phyloP scores from a whole-genome alignment of 495 filamentous ascomycete species.

The Penicillium antarcticum region DNA sequence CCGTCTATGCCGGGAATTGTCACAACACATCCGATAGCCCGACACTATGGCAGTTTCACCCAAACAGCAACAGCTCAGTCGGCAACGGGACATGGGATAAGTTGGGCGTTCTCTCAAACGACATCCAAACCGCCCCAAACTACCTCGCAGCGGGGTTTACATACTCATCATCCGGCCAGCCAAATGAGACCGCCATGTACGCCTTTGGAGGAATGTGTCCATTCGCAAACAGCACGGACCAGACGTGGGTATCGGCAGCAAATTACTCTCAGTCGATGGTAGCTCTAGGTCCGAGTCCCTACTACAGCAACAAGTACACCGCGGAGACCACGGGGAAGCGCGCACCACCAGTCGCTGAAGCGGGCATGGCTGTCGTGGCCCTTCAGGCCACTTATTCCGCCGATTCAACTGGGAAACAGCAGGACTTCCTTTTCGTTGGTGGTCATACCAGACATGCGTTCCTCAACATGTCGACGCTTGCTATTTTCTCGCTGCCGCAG shows the following conservation, averaged over 20 bases:
- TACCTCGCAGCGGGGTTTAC: constrained; percentile 64
- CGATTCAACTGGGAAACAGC: constrained; percentile 52
- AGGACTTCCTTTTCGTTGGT: constrained; percentile 76
- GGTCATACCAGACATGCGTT: constrained; percentile 83
- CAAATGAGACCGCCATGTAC: constrained; percentile 54
- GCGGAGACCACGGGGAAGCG: constrained; percentile 41
- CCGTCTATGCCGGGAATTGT: constrained; percentile 70
- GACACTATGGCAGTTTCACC: constrained; percentile 54
- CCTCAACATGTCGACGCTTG: constrained; percentile 88
- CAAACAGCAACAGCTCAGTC: constrained; percentile 29
- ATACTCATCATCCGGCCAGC: constrained; percentile 60
- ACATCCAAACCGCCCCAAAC: constrained; percentile 48
- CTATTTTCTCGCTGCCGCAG: constrained; percentile 81
- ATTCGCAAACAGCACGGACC: constrained; percentile 34
- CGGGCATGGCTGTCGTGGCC: constrained; percentile 79
- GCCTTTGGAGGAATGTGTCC: constrained; percentile 91
- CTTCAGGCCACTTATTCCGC: constrained; percentile 62
- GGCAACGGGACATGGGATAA: constrained; percentile 58
- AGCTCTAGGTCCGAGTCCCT: constrained; percentile 34
- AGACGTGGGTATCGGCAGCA: constrained; percentile 58
- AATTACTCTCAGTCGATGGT: constrained; percentile 78
- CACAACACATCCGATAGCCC: constrained; percentile 32
- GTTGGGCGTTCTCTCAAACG: constrained; percentile 17
- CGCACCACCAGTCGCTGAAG: constrained; percentile 71
- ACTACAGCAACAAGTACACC: constrained; percentile 27